Base-by-base conservation (phyloP, 106 monocot genomes). In the Dactylorhiza incarnata region DNA sequence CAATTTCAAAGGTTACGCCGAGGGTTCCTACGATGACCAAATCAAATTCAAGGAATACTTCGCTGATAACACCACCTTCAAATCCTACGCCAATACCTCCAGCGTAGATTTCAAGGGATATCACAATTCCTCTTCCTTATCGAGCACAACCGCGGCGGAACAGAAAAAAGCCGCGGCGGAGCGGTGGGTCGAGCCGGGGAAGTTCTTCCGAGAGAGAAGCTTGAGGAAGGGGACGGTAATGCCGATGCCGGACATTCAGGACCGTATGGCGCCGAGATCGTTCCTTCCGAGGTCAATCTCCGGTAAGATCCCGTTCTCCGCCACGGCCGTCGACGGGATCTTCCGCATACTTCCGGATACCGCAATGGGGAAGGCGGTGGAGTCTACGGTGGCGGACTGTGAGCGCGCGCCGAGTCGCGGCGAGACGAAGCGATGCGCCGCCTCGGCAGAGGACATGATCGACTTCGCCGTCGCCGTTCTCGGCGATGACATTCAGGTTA, bases 181-280 rank as follows among this genome's bases (percentile, higher is more conserved):
- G 43, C 71, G 79, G 73, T 90, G 90, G 92, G 83, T 91, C 14
- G 93, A 97, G 67, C 86, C 90, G 37, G 95, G 96, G 20, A 93
- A 89, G 55, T 97, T 97, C 79, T 97, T 97, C 74, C 69, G 96
- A n/a, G 93, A 97, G 81, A 76, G 62, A 22, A 75, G 43, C 26
- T 61, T 93, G 77, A 75, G 22, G 78, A 48, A 75, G 76, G 96
- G 91, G 26, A 78, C 73, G 16, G 58, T 83, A 12, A 87, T 97
- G 85, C 85, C 88, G 49, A 91, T 97, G 91, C 87, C 96, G 25
- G 93, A 97, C 55, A 86, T 93, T 13, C 67, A 81, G 3, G 93
- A 97, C 74, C 87, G 80, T 68, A 86, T 89, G 87, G 89, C 91
- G 7, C 22, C 70, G 17, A 73, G 93, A 25, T 66, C 96, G 2